These are phyloP conservation scores for Arxiozyma slooffiae DNA, from an alignment of 1,139 yeast genomes.

Conservation along the genomic window DNA sequence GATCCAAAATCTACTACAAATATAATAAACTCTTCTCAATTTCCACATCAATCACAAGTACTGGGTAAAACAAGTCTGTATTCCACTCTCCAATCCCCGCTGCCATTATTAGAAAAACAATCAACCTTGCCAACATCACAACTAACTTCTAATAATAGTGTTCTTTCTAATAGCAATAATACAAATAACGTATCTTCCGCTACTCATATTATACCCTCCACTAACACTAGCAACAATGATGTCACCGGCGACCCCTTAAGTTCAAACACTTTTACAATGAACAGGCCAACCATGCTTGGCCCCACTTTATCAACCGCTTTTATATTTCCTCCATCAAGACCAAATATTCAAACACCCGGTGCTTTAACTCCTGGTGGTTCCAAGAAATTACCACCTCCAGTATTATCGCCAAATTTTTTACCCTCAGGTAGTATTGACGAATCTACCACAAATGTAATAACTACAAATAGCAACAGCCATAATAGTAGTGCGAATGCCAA, in stretches of 20 bases:
- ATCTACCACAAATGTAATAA: background rate
- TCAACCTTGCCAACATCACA: conserved; percentile 3
- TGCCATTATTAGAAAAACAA: background rate
- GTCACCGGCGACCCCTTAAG: background rate
- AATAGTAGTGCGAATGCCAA: background rate
- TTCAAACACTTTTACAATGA: background rate
- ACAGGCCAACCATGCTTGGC: background rate
- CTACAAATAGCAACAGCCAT: background rate
- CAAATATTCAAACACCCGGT: conserved; percentile 38
- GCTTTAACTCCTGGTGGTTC: conserved; percentile 51
- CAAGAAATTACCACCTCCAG: conserved; percentile 47
- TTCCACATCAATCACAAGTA: background rate
- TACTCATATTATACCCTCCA: background rate
- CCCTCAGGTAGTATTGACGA: background rate
- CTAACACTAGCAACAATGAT: background rate
- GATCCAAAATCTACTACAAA: background rate
- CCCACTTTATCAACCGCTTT: conserved; percentile 1
- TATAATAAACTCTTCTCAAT: background rate
- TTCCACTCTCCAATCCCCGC: conserved; percentile 1
- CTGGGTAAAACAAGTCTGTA: background rate
- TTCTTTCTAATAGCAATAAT: background rate
- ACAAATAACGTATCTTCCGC: background rate
- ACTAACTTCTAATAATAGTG: background rate
- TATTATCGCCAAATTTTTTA: conserved; percentile 28
- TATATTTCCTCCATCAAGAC: conserved; percentile 1